Percentiles rank a stretch among this genome's conserved stretches.
These are phyloP conservation scores for Apiospora kogelbergensis DNA, from an alignment of 2,329 filamentous ascomycete genomes.

Conservation along the genomic window DNA sequence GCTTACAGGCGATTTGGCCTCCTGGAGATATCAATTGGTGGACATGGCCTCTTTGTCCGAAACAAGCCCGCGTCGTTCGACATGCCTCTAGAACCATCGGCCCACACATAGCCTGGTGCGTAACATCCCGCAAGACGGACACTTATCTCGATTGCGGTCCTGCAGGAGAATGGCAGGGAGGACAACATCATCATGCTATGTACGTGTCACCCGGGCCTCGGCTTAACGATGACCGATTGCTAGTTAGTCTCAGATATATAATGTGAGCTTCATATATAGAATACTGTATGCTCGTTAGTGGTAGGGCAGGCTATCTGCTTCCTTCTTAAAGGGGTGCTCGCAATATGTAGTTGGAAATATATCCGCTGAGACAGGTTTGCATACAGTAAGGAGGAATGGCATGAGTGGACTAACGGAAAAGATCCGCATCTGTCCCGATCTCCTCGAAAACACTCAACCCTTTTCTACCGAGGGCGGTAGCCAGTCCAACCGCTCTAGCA, in stretches of 20 bases:
- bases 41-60: background rate
- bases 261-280: background rate
- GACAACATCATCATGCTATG: background rate
- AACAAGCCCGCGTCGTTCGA: background rate
- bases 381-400: background rate
- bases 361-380: background rate
- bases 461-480: slow-evolving; percentile 65
- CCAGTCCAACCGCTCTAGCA: slow-evolving; percentile 66
- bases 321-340: background rate
- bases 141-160: background rate
- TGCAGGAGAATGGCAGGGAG: background rate
- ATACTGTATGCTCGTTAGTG: background rate
- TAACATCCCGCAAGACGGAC: background rate
- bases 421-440: slow-evolving; percentile 38
- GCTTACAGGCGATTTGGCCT: background rate
- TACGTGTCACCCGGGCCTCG: background rate
- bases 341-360: background rate
- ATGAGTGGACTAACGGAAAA: background rate
- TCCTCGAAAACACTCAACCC: slow-evolving; percentile 63
- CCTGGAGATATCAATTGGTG: background rate
- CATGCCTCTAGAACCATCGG: background rate
- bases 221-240: background rate
- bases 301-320: background rate
- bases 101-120: background rate
- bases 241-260: background rate